Evolutionary conservation across 345 rosid genomes (phyloP).

Genomic region (Microcos paniculata): DNA sequence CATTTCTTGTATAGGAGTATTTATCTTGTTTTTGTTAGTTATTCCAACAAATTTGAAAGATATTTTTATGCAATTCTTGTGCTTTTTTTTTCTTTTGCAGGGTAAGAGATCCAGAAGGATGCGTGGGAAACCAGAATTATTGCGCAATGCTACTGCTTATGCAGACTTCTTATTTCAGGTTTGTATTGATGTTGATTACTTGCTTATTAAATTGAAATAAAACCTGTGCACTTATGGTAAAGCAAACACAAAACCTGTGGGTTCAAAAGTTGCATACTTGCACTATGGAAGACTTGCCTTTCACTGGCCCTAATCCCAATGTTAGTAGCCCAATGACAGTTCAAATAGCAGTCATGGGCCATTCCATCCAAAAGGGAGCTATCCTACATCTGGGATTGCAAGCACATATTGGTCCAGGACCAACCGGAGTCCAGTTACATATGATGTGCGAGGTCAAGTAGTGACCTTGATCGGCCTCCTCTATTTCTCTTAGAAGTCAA

Average conservation of each 20-base stretch:
- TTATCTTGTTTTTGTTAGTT: not conserved
- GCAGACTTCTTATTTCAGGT: slow-evolving; percentile 62
- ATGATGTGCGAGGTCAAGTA: not conserved
- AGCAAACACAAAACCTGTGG: not conserved
- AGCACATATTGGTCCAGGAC: not conserved
- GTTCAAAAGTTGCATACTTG: slow-evolving; percentile 11
- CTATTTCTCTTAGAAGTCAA: not conserved
- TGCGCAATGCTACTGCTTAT: slow-evolving; percentile 48
- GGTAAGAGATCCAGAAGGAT: slow-evolving; percentile 50
- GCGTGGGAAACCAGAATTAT: slow-evolving; percentile 43
- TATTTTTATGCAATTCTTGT: slow-evolving; percentile 11
- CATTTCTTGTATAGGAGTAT: not conserved
- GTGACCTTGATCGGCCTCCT: not conserved
- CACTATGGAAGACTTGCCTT: not conserved
- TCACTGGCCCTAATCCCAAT: not conserved
- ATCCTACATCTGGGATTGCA: not conserved
- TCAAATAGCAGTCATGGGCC: not conserved
- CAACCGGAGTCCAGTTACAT: too few relatives aligned
- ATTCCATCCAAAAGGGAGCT: not conserved
- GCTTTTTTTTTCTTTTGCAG: slow-evolving; percentile 26
- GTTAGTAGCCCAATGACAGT: not conserved
- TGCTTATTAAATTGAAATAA: not conserved
- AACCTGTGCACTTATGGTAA: not conserved
- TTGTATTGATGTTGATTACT: slow-evolving; percentile 8
- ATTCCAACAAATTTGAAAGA: not conserved